These are phyloP conservation scores for Penicillium crystallinum DNA, from an alignment of 495 filamentous ascomycete species.

Conservation along the genomic window DNA sequence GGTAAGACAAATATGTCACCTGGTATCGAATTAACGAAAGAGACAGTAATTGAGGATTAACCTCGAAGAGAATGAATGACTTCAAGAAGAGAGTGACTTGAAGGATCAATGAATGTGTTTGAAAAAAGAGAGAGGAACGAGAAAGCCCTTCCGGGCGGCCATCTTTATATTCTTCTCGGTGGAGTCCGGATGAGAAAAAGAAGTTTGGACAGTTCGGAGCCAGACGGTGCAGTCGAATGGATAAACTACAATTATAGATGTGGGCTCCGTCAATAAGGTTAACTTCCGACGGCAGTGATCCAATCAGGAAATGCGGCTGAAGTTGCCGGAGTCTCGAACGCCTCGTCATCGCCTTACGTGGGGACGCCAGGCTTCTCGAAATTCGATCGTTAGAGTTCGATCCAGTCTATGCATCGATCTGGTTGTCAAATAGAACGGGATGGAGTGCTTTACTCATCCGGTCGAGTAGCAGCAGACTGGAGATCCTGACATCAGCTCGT, in stretches of 20 bases:
- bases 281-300: neutral
- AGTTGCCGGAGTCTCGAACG: conserved; percentile 2
- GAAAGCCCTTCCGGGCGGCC: neutral
- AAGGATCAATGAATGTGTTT: conserved; percentile 9
- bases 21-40: conserved; percentile 2
- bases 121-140: neutral
- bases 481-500: neutral
- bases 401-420: neutral
- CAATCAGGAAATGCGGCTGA: conserved; percentile 3
- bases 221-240: neutral
- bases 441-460: neutral
- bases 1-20: neutral
- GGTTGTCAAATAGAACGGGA: neutral
- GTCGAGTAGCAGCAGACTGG: neutral
- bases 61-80: conserved; percentile 8
- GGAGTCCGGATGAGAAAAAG: neutral
- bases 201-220: neutral
- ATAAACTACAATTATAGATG: conserved; percentile 7
- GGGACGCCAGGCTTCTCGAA: neutral
- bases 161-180: neutral
- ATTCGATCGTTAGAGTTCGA: neutral
- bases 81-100: conserved; percentile 13
- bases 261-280: conserved; percentile 3
- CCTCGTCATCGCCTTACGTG: conserved; percentile 3
- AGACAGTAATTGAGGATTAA: conserved; percentile 6